Base-by-base conservation (phyloP, 768 basidiomycete species). In the Boletus rubropictus region DNA sequence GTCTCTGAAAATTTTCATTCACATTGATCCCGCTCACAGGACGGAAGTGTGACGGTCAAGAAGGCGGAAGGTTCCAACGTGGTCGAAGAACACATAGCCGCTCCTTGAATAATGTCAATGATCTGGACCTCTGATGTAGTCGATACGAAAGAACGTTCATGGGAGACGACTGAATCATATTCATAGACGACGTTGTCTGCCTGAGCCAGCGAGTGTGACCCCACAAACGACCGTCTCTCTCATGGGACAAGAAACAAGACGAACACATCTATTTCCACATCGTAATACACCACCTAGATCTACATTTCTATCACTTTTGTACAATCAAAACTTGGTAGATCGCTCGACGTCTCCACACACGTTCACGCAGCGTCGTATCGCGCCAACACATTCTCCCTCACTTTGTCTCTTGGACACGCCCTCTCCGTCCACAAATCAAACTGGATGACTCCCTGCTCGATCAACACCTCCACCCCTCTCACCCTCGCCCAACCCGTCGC, bases 371-470 rank as follows among this genome's bases (percentile, higher is more conserved):
- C 44, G 20, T 55, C 40, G 44, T 83, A 83, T 48, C 59, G 66
- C 41, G 67, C 68, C 69, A 72, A 72, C 18, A 85, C 83, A 36
- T 55, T 64, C 44, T 71, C 67, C 36, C 72, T 67, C 34, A 84
- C 78, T 2, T 56, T 57, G 3, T 54, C 58, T 59, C 60, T 69
- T 11, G 86, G 85, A 51, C 80, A 84, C 46, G 57, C 61, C 39
- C 82, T 73, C 17, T 81, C 83, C 0, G 86, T 93, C 90, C 91
- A 93, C 34, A 77, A 57, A 68, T 83, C 78, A 62, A 90, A 91
- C 64, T 94, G 92, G 37, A 77, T 78, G 64, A 81, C 92, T 1
- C 89, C 93, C 62, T 96, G 93, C 70, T 92, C 86, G 22, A 96
- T 72, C 39, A 97, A 68, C 41, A 94, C 84, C 55, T 91, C 86